Conservation (phyloP, 768 basidiomycete species). For the Chlorophyllum brunneum region DNA sequence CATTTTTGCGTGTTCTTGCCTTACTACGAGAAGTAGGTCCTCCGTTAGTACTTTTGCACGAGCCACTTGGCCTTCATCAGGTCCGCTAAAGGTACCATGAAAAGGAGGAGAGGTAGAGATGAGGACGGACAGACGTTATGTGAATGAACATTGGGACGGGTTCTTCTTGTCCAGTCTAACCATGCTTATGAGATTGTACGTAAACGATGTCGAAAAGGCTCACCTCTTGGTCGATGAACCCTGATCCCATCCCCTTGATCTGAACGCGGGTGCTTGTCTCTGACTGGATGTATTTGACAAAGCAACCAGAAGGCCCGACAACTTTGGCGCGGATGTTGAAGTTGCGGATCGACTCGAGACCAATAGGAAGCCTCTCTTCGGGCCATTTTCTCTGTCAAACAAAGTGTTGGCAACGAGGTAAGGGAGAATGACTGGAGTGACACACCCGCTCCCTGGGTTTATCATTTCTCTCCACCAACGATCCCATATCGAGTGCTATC, state of each 20-base stretch:
- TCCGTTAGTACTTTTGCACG: conserved; percentile 86
- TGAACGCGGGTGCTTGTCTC: conserved; percentile 96
- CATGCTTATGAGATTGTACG: neutral
- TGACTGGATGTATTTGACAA: conserved; percentile 97
- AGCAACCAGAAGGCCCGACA: conserved; percentile 91
- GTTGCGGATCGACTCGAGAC: conserved; percentile 86
- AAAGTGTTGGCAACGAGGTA: neutral
- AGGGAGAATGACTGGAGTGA: neutral
- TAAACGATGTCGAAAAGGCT: neutral
- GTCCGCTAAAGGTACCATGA: conserved; percentile 42
- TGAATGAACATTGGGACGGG: conserved; percentile 92
- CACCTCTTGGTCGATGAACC: conserved; percentile 72
- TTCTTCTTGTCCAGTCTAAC: conserved; percentile 75
- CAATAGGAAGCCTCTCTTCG: conserved; percentile 90
- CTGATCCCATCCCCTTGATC: conserved; percentile 93
- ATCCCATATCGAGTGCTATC: conserved; percentile 70
- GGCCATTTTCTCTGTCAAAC: conserved; percentile 86
- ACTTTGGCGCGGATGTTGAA: conserved; percentile 98
- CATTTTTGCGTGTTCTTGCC: conserved; percentile 83
- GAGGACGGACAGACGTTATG: conserved; percentile 65
- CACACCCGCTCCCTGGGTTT: conserved; percentile 62
- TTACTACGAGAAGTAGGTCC: conserved; percentile 87
- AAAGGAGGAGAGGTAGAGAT: conserved; percentile 8
- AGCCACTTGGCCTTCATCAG: conserved; percentile 83
- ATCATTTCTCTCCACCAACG: conserved; percentile 76